Percentiles rank a stretch among this genome's conserved stretches.
These are phyloP conservation scores for Borealophlyctis nickersoniae DNA, from an alignment of 192 early-diverging fungal genomes.

Conservation along the genomic window DNA sequence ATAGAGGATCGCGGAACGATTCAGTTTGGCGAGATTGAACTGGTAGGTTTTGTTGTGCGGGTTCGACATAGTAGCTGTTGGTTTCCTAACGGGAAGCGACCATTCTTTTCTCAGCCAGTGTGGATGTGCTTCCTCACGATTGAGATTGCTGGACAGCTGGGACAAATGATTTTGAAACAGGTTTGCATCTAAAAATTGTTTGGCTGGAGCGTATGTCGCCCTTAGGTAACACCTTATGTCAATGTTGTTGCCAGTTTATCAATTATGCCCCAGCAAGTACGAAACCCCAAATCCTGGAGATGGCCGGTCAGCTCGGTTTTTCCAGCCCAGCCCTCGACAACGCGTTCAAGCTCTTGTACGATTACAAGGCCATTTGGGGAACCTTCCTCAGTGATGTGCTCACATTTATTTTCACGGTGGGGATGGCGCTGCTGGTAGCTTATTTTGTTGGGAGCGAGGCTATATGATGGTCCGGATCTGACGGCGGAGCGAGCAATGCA, in stretches of 20 bases:
- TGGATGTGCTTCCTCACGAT: background rate
- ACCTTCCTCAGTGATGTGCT: background rate
- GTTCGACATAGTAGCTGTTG: no score
- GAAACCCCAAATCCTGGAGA: background rate
- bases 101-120: background rate
- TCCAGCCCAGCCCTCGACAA: background rate
- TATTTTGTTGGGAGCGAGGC: background rate
- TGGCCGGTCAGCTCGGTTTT: background rate
- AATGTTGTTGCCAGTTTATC: no score
- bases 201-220: no score
- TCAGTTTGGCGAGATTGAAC: background rate
- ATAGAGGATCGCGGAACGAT: background rate
- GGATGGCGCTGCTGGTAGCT: background rate
- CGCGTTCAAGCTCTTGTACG: background rate
- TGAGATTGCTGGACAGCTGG: background rate
- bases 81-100: no score
- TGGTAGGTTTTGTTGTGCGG: background rate
- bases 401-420: background rate
- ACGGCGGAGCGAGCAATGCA: no score
- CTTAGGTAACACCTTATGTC: no score
- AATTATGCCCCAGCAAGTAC: no score
- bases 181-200: slow-evolving; percentile 1
- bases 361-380: background rate
- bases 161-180: background rate
- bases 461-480: no score